These are phyloP conservation scores for Microcera coccophila DNA, from an alignment of 2,329 filamentous ascomycete genomes.

Conservation along the genomic window DNA sequence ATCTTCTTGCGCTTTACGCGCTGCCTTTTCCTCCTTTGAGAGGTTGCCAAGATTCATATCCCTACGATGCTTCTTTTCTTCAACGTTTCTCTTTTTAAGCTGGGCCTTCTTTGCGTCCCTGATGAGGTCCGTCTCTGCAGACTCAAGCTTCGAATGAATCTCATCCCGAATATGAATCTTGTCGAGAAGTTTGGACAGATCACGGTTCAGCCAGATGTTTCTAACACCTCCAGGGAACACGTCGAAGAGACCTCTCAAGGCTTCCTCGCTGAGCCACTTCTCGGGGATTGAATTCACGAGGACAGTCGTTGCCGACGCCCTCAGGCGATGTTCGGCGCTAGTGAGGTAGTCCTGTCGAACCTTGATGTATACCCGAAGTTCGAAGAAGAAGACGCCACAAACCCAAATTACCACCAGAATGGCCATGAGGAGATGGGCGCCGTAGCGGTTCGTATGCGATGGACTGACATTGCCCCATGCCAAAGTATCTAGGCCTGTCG, in stretches of 20 bases:
- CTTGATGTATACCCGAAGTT: constrained; percentile 83
- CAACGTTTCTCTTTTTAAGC: constrained; percentile 60
- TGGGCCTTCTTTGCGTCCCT: constrained; percentile 74
- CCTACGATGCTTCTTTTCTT: constrained; percentile 62
- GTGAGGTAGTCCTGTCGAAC: constrained; percentile 93
- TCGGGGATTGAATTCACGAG: constrained; percentile 84
- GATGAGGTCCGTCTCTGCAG: constrained; percentile 80
- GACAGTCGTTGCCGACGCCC: constrained; percentile 92
- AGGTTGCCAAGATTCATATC: constrained; percentile 45
- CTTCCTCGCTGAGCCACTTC: constrained; percentile 85
- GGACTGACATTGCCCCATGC: constrained; percentile 82
- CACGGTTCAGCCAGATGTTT: constrained; percentile 94
- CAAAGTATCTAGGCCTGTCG: constrained; percentile 71
- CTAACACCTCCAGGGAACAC: constrained; percentile 93
- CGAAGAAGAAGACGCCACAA: constrained; percentile 80
- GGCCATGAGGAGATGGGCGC: constrained; percentile 79
- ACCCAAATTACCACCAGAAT: constrained; percentile 77
- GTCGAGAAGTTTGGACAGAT: constrained; percentile 76
- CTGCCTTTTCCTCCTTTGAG: constrained; percentile 48
- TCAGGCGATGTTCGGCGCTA: constrained; percentile 86
- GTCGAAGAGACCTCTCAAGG: constrained; percentile 80
- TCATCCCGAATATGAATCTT: constrained; percentile 75
- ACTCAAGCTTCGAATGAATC: constrained; percentile 69
- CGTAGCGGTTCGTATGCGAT: constrained; percentile 65
- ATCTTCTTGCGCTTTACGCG: constrained; percentile 47